Evolutionary conservation across 352 stramenopile species (phyloP), one percentile per base, ranked within the genome.

Genomic region (Phytophthora podocarpi): DNA sequence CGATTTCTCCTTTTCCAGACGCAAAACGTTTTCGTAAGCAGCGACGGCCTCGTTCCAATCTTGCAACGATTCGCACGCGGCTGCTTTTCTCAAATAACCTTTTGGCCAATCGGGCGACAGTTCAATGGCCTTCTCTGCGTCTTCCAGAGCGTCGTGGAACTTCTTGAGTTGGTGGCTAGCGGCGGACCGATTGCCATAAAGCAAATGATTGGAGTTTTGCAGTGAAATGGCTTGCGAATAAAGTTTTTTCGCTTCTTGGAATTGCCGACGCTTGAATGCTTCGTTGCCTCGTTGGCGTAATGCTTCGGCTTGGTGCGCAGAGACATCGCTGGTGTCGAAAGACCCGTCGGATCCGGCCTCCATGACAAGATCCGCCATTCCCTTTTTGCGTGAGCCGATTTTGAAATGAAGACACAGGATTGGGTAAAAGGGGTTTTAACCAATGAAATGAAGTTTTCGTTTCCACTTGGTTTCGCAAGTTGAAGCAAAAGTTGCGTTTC

Each of bases 21-120:
- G 40, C 21, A 92, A 54, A n/a, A 96, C 78, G 24, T 72, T 64
- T 39, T 92, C 48, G 59, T 97, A 97, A 13, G 91, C 81, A 12
- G 66, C 64, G 3, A 95, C 47, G 13, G 97, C 96, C 9, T 92
- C 74, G 3, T 51, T 12, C 50, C 54, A 83, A 21, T 87, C 58
- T 32, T 80, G 49, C 32, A 96, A 73, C 5, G 76, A 70, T 58
- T 90, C 79, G 24, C 80, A 87, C 1, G 95, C 95, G 30, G 87
- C 78, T 16, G 90, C 97, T 54, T 95, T 87, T 36, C 97, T 83
- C 63, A 95, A 93, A 70, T 97, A 94, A 6, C 79, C 76, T 78
- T 99, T 99, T 28, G 87, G 53, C 84, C 97, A 99, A 5, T 54
- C 79, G 0, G 90, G 74, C 32, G 97, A 83, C 1, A 97, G 50